Evolutionary conservation across 208 protist species (phyloP).

Genomic region (Angomonas ambiguus): DNA sequence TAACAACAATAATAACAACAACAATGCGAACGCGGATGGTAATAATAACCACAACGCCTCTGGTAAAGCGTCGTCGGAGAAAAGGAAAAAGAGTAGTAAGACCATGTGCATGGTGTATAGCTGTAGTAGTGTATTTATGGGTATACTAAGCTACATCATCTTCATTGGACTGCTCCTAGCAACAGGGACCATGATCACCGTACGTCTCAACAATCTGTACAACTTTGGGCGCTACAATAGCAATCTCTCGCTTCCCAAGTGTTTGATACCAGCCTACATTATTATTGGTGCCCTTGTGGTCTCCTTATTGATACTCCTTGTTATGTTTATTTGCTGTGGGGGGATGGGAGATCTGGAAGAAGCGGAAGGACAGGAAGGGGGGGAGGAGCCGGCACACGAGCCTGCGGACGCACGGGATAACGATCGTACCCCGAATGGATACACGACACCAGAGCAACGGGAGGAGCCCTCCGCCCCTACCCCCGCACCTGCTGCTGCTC

Average conservation of each 20-base stretch:
- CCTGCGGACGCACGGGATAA: conserved; percentile 10
- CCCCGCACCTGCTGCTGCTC: background rate
- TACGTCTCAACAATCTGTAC: conserved; percentile 53
- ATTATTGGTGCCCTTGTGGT: conserved; percentile 25
- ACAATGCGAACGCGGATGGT: background rate
- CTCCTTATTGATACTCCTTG: conserved; percentile 2
- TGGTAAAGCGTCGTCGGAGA: background rate
- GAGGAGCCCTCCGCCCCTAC: conserved; percentile 1
- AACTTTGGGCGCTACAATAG: conserved; percentile 21
- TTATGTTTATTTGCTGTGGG: conserved; percentile 25
- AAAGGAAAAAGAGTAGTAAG: conserved; percentile 7
- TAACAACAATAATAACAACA: conserved; percentile 2
- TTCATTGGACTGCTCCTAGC: conserved; percentile 32
- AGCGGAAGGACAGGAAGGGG: background rate
- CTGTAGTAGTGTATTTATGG: conserved; percentile 5
- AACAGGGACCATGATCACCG: conserved; percentile 41
- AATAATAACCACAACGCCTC: background rate
- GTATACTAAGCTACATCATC: conserved; percentile 15
- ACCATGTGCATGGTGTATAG: conserved; percentile 13
- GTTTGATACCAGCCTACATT: conserved; percentile 62
- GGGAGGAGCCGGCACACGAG: background rate
- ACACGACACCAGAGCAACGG: conserved; percentile 6
- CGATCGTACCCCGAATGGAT: conserved; percentile 3
- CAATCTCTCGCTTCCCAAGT: conserved; percentile 22
- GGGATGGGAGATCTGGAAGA: background rate